Evolutionary conservation across 495 filamentous ascomycete species (phyloP).

Genomic region (Copromyces sp.): DNA sequence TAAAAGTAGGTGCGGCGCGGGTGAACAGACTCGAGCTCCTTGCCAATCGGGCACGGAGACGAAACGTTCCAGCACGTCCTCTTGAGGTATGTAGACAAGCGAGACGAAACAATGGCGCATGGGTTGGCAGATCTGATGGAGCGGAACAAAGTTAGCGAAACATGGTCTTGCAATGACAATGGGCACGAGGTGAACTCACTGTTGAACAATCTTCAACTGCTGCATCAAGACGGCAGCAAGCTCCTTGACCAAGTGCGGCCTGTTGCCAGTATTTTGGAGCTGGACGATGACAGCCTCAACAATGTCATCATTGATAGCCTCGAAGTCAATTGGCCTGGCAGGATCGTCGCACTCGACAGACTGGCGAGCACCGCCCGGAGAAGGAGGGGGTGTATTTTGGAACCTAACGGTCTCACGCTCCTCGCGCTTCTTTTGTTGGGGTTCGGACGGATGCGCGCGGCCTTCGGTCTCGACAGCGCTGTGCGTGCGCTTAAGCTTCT

Average conservation of each 20-base stretch:
- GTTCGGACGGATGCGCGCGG: constrained; percentile 37
- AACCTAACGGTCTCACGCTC: constrained; percentile 45
- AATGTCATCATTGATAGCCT: constrained; percentile 89
- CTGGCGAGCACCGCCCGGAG: constrained; percentile 38
- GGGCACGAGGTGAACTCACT: constrained; percentile 49
- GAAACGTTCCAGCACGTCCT: constrained; percentile 69
- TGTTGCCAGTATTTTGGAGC: constrained; percentile 83
- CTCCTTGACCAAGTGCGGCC: constrained; percentile 90
- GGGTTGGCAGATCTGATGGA: constrained; percentile 80
- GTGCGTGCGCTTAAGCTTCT: constrained; percentile 82
- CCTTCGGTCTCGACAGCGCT: constrained; percentile 37
- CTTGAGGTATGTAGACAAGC: constrained; percentile 80
- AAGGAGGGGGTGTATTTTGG: constrained; percentile 71
- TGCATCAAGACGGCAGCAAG: constrained; percentile 70
- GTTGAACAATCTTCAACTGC: constrained; percentile 75
- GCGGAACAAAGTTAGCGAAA: constrained; percentile 24
- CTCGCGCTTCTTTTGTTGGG: constrained; percentile 35
- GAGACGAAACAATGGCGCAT: constrained; percentile 86
- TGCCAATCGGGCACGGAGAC: constrained; percentile 77
- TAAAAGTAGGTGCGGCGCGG: constrained; percentile 95
- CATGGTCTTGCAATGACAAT: background rate
- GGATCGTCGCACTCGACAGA: constrained; percentile 36
- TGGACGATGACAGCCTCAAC: constrained; percentile 86
- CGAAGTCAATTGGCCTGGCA: constrained; percentile 60
- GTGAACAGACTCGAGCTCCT: constrained; percentile 84